Base-by-base conservation (phyloP, 208 protist genomes). In the Acanthamoeba triangularis region DNA sequence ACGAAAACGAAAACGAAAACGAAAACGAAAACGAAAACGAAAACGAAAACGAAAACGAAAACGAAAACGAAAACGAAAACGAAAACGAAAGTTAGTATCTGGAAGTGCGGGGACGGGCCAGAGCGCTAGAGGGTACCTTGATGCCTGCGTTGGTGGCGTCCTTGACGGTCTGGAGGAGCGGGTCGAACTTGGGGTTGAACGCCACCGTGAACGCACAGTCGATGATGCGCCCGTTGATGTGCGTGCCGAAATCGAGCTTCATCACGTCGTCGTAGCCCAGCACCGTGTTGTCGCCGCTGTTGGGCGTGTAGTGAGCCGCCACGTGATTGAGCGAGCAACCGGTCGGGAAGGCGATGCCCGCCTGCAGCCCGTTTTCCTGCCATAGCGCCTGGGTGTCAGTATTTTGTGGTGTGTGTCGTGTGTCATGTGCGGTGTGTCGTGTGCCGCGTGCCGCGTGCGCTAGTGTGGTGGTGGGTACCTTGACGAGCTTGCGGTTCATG, bases 191-290 rank as follows among this genome's bases (percentile, higher is more conserved):
- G 20, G 98, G 98, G 94, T 99, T 98, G 96, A 99, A 99, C 80
- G 98, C 97, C 16, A 99, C 98, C 0, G 99, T 99, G 96, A 98
- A 99, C 18, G 99, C 99, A 95, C 98, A 99, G 97, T 99, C 99
- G 94, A 99, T 99, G 95, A 99, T 99, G 78, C 97, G 97, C 30
- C 98, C 98, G 95, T 99, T 99, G 90, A 99, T 97, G 80, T 99
- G 99, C 33, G 99, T 99, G 30, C 99, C 99, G 97, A 99, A 99
- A 96, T 99, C 99, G 47, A 99, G 98, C 97, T 99, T 99, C 96
- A 99, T 98, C 28, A 99, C 99, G 95, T 99, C 99, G 94, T 99
- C 98, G 78, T 99, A 98, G 14, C 97, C 95, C 56, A 99, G 94
- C 20, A 99, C 98, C 0, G 98, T 98, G 76, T 99, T 98, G 92